These are phyloP conservation scores for Xylariaceae sp. DNA, from an alignment of 2,329 filamentous ascomycete genomes.

Conservation along the genomic window DNA sequence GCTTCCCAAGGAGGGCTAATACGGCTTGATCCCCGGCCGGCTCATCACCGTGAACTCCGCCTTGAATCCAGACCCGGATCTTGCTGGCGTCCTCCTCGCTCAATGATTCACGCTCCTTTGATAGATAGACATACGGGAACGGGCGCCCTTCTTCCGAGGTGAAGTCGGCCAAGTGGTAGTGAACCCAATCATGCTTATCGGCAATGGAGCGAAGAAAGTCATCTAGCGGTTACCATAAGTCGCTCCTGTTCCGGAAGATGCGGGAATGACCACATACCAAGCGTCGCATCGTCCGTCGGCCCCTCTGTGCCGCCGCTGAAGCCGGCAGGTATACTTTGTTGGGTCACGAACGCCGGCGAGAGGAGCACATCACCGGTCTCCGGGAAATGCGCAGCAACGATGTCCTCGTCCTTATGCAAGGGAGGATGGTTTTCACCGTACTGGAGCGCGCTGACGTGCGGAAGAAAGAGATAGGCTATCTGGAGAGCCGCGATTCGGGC, in stretches of 20 bases:
- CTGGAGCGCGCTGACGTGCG: slow-evolving; percentile 18
- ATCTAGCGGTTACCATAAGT: slow-evolving; percentile 19
- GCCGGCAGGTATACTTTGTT: slow-evolving; percentile 22
- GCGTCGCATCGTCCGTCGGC: slow-evolving; percentile 30
- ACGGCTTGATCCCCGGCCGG: slow-evolving; percentile 29
- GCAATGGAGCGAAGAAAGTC: slow-evolving; percentile 29
- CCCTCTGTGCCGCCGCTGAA: slow-evolving; percentile 31
- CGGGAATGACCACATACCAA: slow-evolving; percentile 25
- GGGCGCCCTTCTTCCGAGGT: slow-evolving; percentile 31
- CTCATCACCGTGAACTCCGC: slow-evolving; percentile 30
- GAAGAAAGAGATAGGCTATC: not conserved
- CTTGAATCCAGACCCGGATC: slow-evolving; percentile 31
- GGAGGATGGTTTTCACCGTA: slow-evolving; percentile 29
- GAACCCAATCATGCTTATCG: slow-evolving; percentile 29
- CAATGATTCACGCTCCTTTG: slow-evolving; percentile 2
- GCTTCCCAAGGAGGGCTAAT: slow-evolving; percentile 28
- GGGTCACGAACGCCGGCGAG: slow-evolving; percentile 31
- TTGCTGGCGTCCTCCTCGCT: slow-evolving; percentile 13
- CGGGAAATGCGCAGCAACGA: slow-evolving; percentile 31
- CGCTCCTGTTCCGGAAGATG: not conserved
- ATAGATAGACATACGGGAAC: slow-evolving; percentile 28
- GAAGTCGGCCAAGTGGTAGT: slow-evolving; percentile 29
- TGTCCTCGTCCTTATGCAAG: slow-evolving; percentile 27
- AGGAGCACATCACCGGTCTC: slow-evolving; percentile 30
- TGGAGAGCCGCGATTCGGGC: slow-evolving; percentile 4